Evolutionary conservation across 306 rosid genomes (phyloP).

Genomic region (Vigna hirtella): DNA sequence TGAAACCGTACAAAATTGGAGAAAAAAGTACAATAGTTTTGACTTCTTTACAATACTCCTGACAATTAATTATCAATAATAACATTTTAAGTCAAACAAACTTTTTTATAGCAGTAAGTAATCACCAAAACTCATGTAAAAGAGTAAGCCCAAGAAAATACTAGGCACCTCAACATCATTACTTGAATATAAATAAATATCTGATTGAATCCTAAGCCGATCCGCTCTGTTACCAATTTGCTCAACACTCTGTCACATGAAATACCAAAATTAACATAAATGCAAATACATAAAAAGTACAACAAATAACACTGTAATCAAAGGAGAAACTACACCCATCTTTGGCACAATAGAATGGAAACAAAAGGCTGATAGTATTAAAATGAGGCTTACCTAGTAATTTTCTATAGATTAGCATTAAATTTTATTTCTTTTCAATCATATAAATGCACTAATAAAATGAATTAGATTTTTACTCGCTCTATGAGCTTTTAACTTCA

Average conservation of each 20-base stretch:
- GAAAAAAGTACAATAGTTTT: conserved; percentile 25
- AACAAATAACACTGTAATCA: conserved; percentile 21
- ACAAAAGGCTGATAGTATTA: conserved; percentile 11
- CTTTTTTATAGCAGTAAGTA: conserved; percentile 6
- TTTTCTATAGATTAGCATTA: conserved; percentile 11
- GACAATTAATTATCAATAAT: conserved; percentile 21
- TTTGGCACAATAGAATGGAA: conserved; percentile 1
- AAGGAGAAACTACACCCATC: conserved; percentile 23
- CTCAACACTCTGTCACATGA: conserved; percentile 74
- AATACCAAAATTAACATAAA: conserved; percentile 29
- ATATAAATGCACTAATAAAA: neutral
- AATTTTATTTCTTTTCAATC: conserved; percentile 3
- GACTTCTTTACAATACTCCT: conserved; percentile 15
- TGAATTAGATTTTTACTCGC: neutral
- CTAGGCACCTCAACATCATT: conserved; percentile 80
- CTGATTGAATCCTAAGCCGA: conserved; percentile 70
- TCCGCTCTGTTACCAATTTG: conserved; percentile 96
- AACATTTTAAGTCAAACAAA: neutral
- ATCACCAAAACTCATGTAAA: conserved; percentile 27
- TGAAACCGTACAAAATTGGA: conserved; percentile 45
- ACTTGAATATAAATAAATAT: conserved; percentile 86
- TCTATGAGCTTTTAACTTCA: neutral
- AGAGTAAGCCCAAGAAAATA: conserved; percentile 5
- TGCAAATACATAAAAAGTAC: conserved; percentile 19
- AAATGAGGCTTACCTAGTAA: conserved; percentile 5